phyloP scores from a whole-genome alignment of 1,139 yeast genomes.

The Blastobotrys petasosporus region DNA sequence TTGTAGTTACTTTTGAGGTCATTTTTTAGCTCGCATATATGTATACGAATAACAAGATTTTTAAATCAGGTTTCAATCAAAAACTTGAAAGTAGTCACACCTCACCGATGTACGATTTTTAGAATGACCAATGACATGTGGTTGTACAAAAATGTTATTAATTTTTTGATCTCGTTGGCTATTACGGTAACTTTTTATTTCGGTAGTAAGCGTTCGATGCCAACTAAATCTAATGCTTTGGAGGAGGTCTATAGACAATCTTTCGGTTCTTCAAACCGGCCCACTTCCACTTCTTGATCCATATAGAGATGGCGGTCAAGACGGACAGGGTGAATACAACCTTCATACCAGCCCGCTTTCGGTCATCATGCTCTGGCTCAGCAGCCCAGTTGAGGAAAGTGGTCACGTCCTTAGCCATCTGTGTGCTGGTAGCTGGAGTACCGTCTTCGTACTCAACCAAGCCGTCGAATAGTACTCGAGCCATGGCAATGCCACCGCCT shows the following conservation, averaged over 20 bases:
- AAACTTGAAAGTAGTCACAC: too few relatives aligned
- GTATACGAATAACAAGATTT: too few relatives aligned
- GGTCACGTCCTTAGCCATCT: conserved; percentile 98
- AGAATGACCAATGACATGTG: too few relatives aligned
- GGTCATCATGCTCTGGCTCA: conserved; percentile 98
- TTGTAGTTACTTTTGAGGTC: not conserved
- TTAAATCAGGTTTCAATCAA: too few relatives aligned
- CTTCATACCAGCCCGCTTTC: conserved; percentile 95
- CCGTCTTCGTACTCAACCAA: conserved; percentile 98
- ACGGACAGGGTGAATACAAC: conserved; percentile 76
- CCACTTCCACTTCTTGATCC: conserved; percentile 99
- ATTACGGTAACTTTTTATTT: too few relatives aligned
- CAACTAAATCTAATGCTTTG: conserved; percentile 5
- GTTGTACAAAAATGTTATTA: not conserved
- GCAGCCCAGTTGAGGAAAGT: conserved; percentile 97
- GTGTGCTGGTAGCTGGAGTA: conserved; percentile 96
- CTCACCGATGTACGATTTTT: too few relatives aligned
- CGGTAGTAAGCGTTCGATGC: too few relatives aligned
- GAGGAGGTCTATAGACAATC: conserved; percentile 85
- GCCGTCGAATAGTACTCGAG: conserved; percentile 94
- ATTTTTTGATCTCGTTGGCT: too few relatives aligned
- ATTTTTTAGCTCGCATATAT: not conserved
- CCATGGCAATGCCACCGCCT: conserved; percentile 99
- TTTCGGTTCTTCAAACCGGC: conserved; percentile 92
- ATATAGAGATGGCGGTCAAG: conserved; percentile 74